Evolutionary conservation across 768 basidiomycete species (phyloP), one percentile per base, ranked within the genome.

Genomic region (Lactarius sp.): DNA sequence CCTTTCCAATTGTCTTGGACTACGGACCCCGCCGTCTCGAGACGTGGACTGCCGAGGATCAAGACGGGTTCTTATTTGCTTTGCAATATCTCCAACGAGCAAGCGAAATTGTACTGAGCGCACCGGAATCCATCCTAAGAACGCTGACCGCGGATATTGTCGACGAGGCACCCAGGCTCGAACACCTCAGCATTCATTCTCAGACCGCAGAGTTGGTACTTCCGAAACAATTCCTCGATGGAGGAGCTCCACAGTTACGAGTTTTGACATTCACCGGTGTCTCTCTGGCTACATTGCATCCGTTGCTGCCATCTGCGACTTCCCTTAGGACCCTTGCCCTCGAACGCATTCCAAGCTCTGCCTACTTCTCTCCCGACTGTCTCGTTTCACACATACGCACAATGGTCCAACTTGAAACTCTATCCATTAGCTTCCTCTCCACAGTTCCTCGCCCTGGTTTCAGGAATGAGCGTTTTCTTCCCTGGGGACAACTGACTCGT

Each of bases 401-500:
- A 2, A 65, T 60, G 59, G 18, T 49, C n/a, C n/a, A 37, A 33
- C 64, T 65, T 10, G 33, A 22, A 44, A 39, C 37, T 0, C 59
- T 65, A 36, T 60, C 64, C 6, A 56, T 65, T 8, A 31, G 64
- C 3, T 60, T 65, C 59, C 53, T 65, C 8, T 60, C 49, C 49
- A 27, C 64, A 5, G 31, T 49, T 31, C 62, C 62, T 41, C 62
- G 52, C 39, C 58, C 58, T 33, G 58, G 52, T 55, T 59, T 64
- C 12, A 8, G 52, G 16, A 33, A 49, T 22, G 41, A 52, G 36
- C 63, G 49, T 1, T 31, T 60, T 12, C 34, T 60, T 36, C 53
- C 54, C 13, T 22, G 2, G 9, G 53, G 50, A 31, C 64, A 12
- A 22, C 27, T 51, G 9, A 13, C 41, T 5, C 64, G 49, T 50